Percentiles rank a stretch among this genome's conserved stretches.
These are phyloP conservation scores for Wickerhamiella musiphila DNA, from an alignment of 805 yeast species.

Conservation along the genomic window DNA sequence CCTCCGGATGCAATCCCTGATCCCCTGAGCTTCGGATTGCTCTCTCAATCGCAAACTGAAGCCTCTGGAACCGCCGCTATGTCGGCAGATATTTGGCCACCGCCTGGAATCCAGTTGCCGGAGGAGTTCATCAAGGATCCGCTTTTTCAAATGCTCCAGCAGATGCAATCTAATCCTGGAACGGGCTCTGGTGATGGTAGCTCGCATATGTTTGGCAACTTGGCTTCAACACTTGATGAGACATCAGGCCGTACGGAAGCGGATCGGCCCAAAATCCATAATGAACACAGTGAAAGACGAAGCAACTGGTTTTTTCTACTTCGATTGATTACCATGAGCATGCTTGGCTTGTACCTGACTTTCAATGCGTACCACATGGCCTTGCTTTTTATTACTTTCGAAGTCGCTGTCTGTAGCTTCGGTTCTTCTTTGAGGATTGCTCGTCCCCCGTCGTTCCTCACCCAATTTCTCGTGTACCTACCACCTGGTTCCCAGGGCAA, in stretches of 20 bases:
- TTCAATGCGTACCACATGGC: conserved; percentile 11
- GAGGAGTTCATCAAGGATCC: conserved; percentile 9
- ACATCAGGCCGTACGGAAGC: not conserved
- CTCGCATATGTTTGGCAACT: conserved; percentile 1
- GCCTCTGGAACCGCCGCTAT: not conserved
- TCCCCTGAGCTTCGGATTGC: not conserved
- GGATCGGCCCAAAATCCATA: not conserved
- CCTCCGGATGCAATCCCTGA: not conserved
- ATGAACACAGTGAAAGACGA: not conserved
- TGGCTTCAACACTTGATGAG: not conserved
- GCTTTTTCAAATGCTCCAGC: conserved; percentile 11
- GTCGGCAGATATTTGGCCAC: not conserved
- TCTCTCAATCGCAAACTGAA: not conserved
- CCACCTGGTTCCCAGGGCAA: conserved; percentile 16
- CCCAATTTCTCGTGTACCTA: conserved; percentile 16
- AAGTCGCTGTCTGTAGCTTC: conserved; percentile 13
- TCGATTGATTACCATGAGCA: conserved; percentile 9
- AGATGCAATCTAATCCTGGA: conserved; percentile 7
- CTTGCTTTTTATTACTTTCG: conserved; percentile 12
- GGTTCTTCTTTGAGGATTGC: conserved; percentile 14
- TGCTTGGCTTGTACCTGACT: conserved; percentile 14
- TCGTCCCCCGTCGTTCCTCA: conserved; percentile 12
- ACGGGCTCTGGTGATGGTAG: not conserved
- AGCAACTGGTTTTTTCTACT: not conserved
- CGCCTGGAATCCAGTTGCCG: not conserved